Evolutionary conservation across 1,284 basidiomycete species (phyloP), one percentile per base, ranked within the genome.

Genomic region (Garcileccinum viscosum): DNA sequence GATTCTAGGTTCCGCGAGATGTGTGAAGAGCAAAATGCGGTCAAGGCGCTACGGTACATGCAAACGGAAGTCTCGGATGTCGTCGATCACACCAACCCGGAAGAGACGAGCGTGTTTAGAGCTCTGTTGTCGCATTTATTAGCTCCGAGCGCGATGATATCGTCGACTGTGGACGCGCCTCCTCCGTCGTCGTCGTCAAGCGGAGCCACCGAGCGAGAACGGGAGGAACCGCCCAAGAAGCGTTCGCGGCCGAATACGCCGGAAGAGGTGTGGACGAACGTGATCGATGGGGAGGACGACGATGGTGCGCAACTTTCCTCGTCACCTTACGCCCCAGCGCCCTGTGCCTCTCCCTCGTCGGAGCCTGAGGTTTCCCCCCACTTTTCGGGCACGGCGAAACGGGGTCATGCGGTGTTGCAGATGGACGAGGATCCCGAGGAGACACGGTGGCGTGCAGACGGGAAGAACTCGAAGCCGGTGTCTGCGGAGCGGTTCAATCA

Each of bases 1-100:
- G 53, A 32, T 9, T 17, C 22, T 70, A 94, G 93, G 72, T 95
- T 94, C 80, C 87, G 90, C 30, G 93, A 94, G 76, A 89, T 94
- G 86, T 93, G 92, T 76, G 87, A 89, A 76, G 87, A 88, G 50
- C 82, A 80, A n/a, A 79, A 88, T 3, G 83, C 89, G 0, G 84
- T 92, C n/a, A 87, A 89, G 72, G 91, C 93, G 1, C 83, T 95
- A 32, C 84, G 83, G 19, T 94, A 93, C 80, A 82, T 95, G 24
- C 91, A 92, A 77, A 88, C 84, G 0, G 85, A 90, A 62, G 89
- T 95, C 14, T 89, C 88, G 0, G 84, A 85, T 2, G 89, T 93
- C 5, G 93, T 94, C 30, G 86, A 94, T 75, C 92, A 93, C 72
- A 82, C 78, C 62, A 86, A 90, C 70, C 76, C 85, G 3, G 85